A percentile compares a stretch with the other conserved stretches of the same genome.
Evolutionary conservation across 2,329 filamentous ascomycete genomes (phyloP).

Genomic region (Coccinonectria pachysandricola): DNA sequence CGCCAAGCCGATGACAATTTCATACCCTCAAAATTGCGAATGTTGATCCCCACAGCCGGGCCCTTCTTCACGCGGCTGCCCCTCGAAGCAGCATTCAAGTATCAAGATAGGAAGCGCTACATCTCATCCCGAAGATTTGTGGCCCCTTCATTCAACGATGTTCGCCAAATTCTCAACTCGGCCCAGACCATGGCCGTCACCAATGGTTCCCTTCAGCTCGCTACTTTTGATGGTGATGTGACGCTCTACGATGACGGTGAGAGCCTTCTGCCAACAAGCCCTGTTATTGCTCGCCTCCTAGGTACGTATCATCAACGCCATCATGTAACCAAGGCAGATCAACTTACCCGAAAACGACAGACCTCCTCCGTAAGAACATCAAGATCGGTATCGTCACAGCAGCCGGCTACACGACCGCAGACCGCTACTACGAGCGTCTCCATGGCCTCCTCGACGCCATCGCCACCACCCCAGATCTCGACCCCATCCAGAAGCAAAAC

Average conservation of each 20-base stretch:
- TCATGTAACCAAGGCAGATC: too few species aligned
- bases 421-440: constrained; percentile 77
- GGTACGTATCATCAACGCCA: too few species aligned
- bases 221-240: constrained; percentile 96
- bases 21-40: constrained; percentile 78
- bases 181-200: constrained; percentile 91
- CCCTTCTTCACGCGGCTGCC: constrained; percentile 85
- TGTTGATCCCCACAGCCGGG: constrained; percentile 85
- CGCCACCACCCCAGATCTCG: constrained; percentile 45
- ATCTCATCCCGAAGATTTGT: constrained; percentile 91
- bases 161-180: constrained; percentile 86
- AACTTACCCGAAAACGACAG: too few species aligned
- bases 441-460: constrained; percentile 80
- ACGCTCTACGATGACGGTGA: constrained; percentile 90
- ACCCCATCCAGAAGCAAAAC: constrained; percentile 59
- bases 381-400: constrained; percentile 94
- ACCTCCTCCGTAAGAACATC: constrained; percentile 66
- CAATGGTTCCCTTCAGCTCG: constrained; percentile 64
- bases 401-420: constrained; percentile 83
- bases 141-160: constrained; percentile 92
- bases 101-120: constrained; percentile 74
- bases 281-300: constrained; percentile 58
- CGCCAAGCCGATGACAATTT: constrained; percentile 56
- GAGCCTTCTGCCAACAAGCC: constrained; percentile 63
- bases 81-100: constrained; percentile 81